phyloP scores from a whole-genome alignment of 169 alveolate species.

The Theileria sp. region DNA sequence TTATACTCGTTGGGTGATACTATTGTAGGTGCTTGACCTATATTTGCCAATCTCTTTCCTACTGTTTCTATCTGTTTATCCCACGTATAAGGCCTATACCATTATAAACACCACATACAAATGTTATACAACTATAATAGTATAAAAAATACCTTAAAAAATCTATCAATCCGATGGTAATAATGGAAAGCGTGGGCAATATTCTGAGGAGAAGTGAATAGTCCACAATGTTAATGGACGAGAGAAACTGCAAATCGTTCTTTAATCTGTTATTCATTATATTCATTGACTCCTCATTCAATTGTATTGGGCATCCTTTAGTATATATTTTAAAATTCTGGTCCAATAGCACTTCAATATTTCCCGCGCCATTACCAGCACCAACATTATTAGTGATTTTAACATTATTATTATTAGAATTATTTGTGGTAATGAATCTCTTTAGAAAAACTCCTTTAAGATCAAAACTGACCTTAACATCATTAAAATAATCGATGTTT shows the following conservation, averaged over 20 bases:
- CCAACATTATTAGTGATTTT: background rate
- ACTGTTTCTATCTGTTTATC: conserved; percentile 68
- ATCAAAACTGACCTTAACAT: conserved; percentile 43
- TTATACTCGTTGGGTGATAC: conserved; percentile 62
- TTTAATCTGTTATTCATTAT: conserved; percentile 2
- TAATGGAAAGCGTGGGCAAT: conserved; percentile 33
- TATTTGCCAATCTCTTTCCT: conserved; percentile 65
- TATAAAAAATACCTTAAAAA: conserved; percentile 29
- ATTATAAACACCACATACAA: background rate
- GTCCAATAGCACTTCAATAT: conserved; percentile 42
- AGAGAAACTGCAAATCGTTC: conserved; percentile 55
- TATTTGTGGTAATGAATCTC: conserved; percentile 35
- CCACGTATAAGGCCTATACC: conserved; percentile 65
- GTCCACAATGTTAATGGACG: conserved; percentile 54
- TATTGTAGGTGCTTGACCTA: conserved; percentile 64
- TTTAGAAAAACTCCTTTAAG: conserved; percentile 58
- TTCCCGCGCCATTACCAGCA: background rate
- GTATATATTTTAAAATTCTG: conserved; percentile 61
- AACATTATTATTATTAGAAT: background rate
- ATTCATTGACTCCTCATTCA: conserved; percentile 2
- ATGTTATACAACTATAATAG: background rate
- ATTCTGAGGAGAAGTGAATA: conserved; percentile 59
- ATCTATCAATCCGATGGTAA: conserved; percentile 57
- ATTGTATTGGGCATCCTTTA: conserved; percentile 57
- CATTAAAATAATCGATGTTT: conserved; percentile 34